These are phyloP conservation scores for Cicer judaicum DNA, from an alignment of 306 rosid species.

Conservation along the genomic window DNA sequence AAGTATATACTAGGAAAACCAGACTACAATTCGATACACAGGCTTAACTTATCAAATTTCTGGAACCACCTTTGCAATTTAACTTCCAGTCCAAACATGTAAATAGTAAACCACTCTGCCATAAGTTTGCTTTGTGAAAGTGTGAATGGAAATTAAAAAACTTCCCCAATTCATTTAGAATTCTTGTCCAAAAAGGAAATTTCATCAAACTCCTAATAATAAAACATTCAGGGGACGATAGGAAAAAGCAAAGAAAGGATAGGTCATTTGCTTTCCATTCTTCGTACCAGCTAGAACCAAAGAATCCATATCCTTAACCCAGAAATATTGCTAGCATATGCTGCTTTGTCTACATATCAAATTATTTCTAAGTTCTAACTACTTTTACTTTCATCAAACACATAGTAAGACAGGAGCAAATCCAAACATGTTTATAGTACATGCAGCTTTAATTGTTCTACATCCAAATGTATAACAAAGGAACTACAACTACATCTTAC, in stretches of 20 bases:
- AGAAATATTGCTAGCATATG: slow-evolving; percentile 10
- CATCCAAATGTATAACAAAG: neutral
- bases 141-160: neutral
- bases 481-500: slow-evolving; percentile 16
- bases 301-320: neutral
- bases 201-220: neutral
- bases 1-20: neutral
- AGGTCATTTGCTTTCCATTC: slow-evolving; percentile 14
- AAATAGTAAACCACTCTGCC: neutral
- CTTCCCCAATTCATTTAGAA: slow-evolving; percentile 12
- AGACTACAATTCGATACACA: neutral
- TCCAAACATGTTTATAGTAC: slow-evolving; percentile 12
- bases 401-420: neutral
- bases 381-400: slow-evolving; percentile 14
- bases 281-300: neutral
- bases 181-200: neutral
- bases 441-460: neutral
- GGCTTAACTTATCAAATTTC: slow-evolving; percentile 15
- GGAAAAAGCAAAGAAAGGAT: neutral
- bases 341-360: neutral
- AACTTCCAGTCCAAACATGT: slow-evolving; percentile 1
- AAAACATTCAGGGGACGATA: slow-evolving; percentile 1
- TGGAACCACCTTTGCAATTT: slow-evolving; percentile 18
- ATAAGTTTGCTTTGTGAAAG: slow-evolving; percentile 9
- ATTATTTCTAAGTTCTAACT: neutral